Conservation (phyloP, 1,284 basidiomycete genomes). For the Papiliotrema laurentii region DNA sequence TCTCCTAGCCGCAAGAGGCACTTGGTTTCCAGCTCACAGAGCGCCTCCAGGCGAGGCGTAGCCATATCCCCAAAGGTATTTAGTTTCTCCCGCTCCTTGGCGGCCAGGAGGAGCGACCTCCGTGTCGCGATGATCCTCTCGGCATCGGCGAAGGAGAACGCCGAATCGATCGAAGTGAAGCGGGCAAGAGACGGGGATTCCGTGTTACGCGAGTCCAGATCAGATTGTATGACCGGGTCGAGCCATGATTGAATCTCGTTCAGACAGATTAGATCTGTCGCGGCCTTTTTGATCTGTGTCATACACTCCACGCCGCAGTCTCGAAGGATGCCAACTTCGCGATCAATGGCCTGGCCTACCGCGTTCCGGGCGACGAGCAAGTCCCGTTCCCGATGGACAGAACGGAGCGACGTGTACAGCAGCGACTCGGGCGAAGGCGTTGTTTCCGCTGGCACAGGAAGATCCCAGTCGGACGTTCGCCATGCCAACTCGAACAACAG, state of each 20-base stretch:
- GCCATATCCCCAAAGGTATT: constrained; percentile 60
- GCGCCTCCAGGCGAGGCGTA: constrained; percentile 55
- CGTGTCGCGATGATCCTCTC: constrained; percentile 79
- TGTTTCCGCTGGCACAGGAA: constrained; percentile 56
- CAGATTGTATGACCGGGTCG: constrained; percentile 15
- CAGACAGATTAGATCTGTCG: constrained; percentile 70
- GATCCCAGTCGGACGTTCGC: constrained; percentile 88
- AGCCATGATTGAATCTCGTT: constrained; percentile 57
- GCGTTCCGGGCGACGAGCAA: constrained; percentile 51
- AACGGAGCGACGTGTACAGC: constrained; percentile 72
- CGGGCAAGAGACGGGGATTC: background rate
- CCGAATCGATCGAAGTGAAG: constrained; percentile 14
- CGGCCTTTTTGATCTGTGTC: constrained; percentile 63
- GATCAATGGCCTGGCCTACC: constrained; percentile 54
- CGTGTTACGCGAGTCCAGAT: constrained; percentile 34
- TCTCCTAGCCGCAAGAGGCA: constrained; percentile 70
- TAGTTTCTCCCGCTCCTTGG: constrained; percentile 58
- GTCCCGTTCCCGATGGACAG: constrained; percentile 69
- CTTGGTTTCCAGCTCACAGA: constrained; percentile 62
- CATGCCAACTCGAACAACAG: constrained; percentile 77
- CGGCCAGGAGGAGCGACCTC: constrained; percentile 68
- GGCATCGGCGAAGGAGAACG: constrained; percentile 57
- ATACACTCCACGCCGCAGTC: constrained; percentile 69
- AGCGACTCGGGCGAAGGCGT: constrained; percentile 53
- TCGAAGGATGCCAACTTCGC: constrained; percentile 64